A percentile compares a stretch with the other conserved stretches of the same genome.
These are phyloP conservation scores for Podospora appendiculata DNA, from an alignment of 495 filamentous ascomycete genomes.

Conservation along the genomic window DNA sequence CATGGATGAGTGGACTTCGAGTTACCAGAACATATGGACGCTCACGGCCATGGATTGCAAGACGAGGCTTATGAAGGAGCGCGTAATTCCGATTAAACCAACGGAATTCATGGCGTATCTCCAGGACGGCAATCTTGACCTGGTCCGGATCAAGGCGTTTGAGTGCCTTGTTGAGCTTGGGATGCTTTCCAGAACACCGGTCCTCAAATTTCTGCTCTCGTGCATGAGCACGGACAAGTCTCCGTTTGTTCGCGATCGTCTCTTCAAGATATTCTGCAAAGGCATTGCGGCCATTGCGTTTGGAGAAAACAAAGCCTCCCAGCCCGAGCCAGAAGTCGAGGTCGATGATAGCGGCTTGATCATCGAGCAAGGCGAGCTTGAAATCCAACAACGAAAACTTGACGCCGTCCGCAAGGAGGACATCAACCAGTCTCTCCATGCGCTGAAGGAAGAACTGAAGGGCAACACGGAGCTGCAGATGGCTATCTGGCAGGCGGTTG, in stretches of 20 bases:
- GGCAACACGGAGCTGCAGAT: constrained; percentile 54
- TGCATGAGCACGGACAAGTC: constrained; percentile 71
- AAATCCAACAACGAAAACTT: constrained; percentile 59
- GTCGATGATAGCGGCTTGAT: constrained; percentile 56
- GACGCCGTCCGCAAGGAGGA: constrained; percentile 64
- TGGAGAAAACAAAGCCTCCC: constrained; percentile 45
- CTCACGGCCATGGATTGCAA: constrained; percentile 74
- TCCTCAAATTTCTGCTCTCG: constrained; percentile 64
- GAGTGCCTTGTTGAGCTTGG: constrained; percentile 74
- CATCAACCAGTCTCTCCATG: constrained; percentile 66
- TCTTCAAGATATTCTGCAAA: constrained; percentile 59
- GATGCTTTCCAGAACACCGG: constrained; percentile 49
- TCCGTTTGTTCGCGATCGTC: constrained; percentile 63
- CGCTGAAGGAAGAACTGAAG: constrained; percentile 63
- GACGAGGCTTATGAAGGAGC: constrained; percentile 62
- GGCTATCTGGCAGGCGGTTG: constrained; percentile 71
- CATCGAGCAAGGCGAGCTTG: constrained; percentile 59
- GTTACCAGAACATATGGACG: constrained; percentile 87
- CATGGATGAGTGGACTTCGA: constrained; percentile 89
- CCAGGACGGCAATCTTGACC: constrained; percentile 65
- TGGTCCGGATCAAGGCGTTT: constrained; percentile 77
- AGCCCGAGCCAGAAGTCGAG: constrained; percentile 17
- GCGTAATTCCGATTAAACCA: constrained; percentile 52
- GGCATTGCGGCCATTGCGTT: constrained; percentile 76
- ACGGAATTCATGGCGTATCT: constrained; percentile 76